Conservation (phyloP, 192 early-diverging fungal genomes). For the Podila verticillata region DNA sequence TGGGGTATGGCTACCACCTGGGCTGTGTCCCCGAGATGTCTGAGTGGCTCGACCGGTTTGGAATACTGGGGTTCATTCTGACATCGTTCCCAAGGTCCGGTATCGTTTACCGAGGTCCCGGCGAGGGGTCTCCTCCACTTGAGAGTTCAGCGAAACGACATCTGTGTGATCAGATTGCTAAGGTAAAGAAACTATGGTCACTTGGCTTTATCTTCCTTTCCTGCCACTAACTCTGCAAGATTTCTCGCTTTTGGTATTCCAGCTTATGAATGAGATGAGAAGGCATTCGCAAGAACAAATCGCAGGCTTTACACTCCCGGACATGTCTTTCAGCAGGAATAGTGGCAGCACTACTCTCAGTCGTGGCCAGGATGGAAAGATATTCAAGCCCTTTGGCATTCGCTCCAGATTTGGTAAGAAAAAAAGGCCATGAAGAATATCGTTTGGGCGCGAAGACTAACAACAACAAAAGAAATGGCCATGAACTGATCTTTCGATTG, state of each 20-base stretch:
- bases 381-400: neutral
- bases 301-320: neutral
- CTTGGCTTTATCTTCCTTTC: too few species aligned
- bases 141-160: neutral
- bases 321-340: neutral
- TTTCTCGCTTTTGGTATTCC: neutral
- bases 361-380: neutral
- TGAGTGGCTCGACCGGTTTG: slow-evolving; percentile 10
- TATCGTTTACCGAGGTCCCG: slow-evolving; percentile 11
- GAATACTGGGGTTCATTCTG: slow-evolving; percentile 22
- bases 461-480: neutral
- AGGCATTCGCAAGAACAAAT: neutral
- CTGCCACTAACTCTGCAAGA: too few species aligned
- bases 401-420: slow-evolving; percentile 8
- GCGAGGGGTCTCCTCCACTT: slow-evolving; percentile 5
- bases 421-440: too few species aligned
- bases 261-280: slow-evolving; percentile 2
- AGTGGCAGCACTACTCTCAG: neutral
- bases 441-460: too few species aligned
- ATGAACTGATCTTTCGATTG: neutral
- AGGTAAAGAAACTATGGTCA: slow-evolving; percentile 6
- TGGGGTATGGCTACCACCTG: slow-evolving; percentile 14
- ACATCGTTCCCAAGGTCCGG: slow-evolving; percentile 13
- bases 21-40: neutral
- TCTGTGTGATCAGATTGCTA: neutral